phyloP scores from a whole-genome alignment of 352 stramenopile species.

The Pythium aristosporum region DNA sequence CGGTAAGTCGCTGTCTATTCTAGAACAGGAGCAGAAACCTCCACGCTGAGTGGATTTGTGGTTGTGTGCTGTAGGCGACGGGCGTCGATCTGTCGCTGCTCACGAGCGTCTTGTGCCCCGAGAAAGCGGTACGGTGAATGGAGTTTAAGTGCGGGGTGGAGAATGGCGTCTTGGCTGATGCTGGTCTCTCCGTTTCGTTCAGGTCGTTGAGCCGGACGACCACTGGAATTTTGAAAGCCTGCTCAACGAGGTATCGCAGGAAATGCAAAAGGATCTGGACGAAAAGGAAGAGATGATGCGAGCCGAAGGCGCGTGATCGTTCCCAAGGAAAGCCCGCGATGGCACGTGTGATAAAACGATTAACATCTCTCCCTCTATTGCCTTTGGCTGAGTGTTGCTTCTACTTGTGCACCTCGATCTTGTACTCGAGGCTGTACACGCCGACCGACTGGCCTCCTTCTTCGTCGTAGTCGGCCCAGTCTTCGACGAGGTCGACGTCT shows the following conservation, averaged over 20 bases:
- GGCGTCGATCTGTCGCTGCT: conserved; percentile 69
- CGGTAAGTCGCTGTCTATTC: conserved; percentile 27
- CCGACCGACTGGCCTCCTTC: conserved; percentile 77
- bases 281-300: conserved; percentile 71
- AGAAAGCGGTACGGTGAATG: conserved; percentile 49
- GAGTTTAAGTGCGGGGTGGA: background rate
- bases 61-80: conserved; percentile 34
- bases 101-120: conserved; percentile 61
- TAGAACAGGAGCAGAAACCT: background rate
- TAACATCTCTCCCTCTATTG: background rate
- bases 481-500: conserved; percentile 77
- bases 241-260: conserved; percentile 76
- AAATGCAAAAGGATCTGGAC: conserved; percentile 77
- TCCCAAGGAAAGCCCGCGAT: background rate
- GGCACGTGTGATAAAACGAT: background rate
- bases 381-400: background rate
- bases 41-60: background rate
- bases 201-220: conserved; percentile 71
- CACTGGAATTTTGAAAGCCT: conserved; percentile 74
- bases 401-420: conserved; percentile 82
- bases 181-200: background rate
- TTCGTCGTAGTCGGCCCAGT: conserved; percentile 87
- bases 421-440: conserved; percentile 77
- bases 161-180: background rate
- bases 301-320: conserved; percentile 28